Evolutionary conservation across 1,139 yeast genomes (phyloP), one percentile per base, ranked within the genome.

Genomic region (Hyphopichia wangnamkhiaoensis): DNA sequence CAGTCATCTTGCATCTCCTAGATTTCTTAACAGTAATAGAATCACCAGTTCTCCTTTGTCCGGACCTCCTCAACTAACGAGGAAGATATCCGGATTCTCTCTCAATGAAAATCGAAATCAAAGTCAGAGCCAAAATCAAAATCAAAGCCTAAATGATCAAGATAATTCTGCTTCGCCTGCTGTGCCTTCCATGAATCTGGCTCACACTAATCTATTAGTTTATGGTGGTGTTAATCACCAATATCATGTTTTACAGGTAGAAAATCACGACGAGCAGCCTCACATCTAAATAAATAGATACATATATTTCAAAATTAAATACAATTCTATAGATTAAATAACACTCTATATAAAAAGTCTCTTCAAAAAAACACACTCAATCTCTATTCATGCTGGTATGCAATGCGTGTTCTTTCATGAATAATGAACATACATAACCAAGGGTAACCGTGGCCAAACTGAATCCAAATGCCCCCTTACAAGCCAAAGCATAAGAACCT

Each of bases 391-490:
- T 49, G 26, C 59, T 63, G 14, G 68, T 54, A 47, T 70, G 76
- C 35, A 72, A 61, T 37, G 57, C 61, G 42, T 74, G 72, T 46
- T 76, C 80, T 42, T 65, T 67, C 61, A 76, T 70, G 38, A 71
- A 60, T 14, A 59, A 54, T 1, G 69, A 59, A 8, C 69, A 54
- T 6, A 64, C 28, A 35, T 64, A 58, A 0, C 80, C 80, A 4
- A 76, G 41, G 1, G 63, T 54, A 6, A 76, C 52, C 1, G 69
- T 51, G 0, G 52, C 50, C 4, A 74, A 48, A 28, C 80, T 71
- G 52, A 80, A 76, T 12, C 58, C 44, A 49, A 82, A 79, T 0
- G 84, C 80, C 1, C 75, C 71, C 38, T 68, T 72, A 38, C 80
- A 71, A 0, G 82, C 84, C 18, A 50, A 44, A 14, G 62, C 68